Conservation (phyloP, 140 eudicot species). For the Cichorium intybus region DNA sequence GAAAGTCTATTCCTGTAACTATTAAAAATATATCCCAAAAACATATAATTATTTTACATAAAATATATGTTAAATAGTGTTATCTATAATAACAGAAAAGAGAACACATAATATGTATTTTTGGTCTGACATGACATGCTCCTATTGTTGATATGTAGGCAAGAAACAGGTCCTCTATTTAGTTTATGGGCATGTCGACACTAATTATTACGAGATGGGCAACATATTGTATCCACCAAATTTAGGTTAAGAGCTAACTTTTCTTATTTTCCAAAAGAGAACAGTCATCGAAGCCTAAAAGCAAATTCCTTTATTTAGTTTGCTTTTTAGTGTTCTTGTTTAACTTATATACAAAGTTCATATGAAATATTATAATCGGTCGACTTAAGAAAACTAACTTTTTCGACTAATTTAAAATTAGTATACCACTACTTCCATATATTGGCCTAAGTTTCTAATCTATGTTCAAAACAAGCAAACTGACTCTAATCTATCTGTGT, state of each 20-base stretch:
- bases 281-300: not conserved
- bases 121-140: not conserved
- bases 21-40: no score
- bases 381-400: no score
- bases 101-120: not conserved
- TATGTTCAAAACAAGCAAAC: no score
- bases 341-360: not conserved
- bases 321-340: not conserved
- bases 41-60: no score
- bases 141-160: constrained; percentile 5
- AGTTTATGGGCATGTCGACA: constrained; percentile 25
- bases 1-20: no score
- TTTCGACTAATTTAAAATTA: no score
- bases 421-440: not conserved
- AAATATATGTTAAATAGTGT: no score
- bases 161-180: constrained; percentile 8
- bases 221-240: constrained; percentile 8
- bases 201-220: constrained; percentile 7
- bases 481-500: no score
- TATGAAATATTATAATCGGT: no score
- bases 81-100: not conserved
- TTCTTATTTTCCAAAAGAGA: not conserved
- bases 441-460: no score
- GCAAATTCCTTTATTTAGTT: not conserved
- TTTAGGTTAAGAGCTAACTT: constrained; percentile 4